Evolutionary conservation across 2,329 filamentous ascomycete genomes (phyloP).

Genomic region (Cordyceps cicadae): DNA sequence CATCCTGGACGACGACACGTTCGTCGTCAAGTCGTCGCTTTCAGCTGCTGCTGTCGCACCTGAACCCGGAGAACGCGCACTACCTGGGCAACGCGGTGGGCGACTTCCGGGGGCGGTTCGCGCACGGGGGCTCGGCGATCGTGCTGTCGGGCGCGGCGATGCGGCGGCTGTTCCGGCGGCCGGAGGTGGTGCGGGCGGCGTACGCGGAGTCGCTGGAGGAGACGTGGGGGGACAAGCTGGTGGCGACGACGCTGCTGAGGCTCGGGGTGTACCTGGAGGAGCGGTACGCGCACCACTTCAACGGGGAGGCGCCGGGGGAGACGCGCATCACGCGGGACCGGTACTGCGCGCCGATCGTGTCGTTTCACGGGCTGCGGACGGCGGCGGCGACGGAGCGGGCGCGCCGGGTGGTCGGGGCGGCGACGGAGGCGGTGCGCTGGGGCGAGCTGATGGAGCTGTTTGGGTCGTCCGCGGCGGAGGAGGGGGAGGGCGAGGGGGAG

Average conservation of each 20-base stretch:
- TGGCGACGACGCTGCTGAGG: slow-evolving; percentile 45
- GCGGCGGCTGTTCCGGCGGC: slow-evolving; percentile 35
- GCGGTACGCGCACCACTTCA: slow-evolving; percentile 45
- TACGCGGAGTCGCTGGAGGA: slow-evolving; percentile 42
- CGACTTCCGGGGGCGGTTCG: slow-evolving; percentile 47
- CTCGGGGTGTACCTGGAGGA: slow-evolving; percentile 49
- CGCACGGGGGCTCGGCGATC: slow-evolving; percentile 48
- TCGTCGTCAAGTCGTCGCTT: slow-evolving; percentile 44
- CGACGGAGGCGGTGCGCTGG: slow-evolving; percentile 38
- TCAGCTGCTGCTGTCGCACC: slow-evolving; percentile 37
- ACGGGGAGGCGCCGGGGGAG: slow-evolving; percentile 42
- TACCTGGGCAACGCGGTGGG: slow-evolving; percentile 51
- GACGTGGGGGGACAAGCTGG: slow-evolving; percentile 45
- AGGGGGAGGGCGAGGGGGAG: slow-evolving; percentile 22
- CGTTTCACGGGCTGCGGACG: slow-evolving; percentile 43
- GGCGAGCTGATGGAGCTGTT: slow-evolving; percentile 43
- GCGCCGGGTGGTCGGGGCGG: slow-evolving; percentile 31
- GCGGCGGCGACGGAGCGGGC: slow-evolving; percentile 37
- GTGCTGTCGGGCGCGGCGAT: slow-evolving; percentile 44
- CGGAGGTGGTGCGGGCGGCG: slow-evolving; percentile 33
- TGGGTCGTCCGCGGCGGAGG: neutral
- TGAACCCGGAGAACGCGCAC: slow-evolving; percentile 37
- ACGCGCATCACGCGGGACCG: slow-evolving; percentile 42
- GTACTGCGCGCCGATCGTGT: slow-evolving; percentile 46
- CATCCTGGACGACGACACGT: slow-evolving; percentile 51